phyloP scores from a whole-genome alignment of 1,139 yeast genomes.

The Fermentozyma sake region DNA sequence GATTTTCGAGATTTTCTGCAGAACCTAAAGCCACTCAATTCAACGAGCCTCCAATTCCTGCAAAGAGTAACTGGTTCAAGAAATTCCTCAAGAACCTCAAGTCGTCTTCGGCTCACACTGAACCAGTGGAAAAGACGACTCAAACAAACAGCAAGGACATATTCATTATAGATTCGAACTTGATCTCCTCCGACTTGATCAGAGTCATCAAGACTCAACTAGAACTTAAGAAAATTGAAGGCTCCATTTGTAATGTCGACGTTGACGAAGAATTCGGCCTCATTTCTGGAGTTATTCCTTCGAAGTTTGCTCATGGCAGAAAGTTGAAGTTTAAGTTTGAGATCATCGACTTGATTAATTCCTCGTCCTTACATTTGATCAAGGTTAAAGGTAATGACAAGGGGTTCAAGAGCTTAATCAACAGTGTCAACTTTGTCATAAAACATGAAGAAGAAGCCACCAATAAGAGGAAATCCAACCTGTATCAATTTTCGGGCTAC shows the following conservation, averaged over 20 bases:
- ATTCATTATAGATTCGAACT: slow-evolving; percentile 30
- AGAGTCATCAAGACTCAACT: slow-evolving; percentile 37
- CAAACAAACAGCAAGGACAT: slow-evolving; percentile 17
- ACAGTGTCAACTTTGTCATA: slow-evolving; percentile 41
- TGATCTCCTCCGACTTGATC: slow-evolving; percentile 27
- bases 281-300: slow-evolving; percentile 45
- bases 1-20: slow-evolving; percentile 24
- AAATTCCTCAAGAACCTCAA: slow-evolving; percentile 23
- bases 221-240: slow-evolving; percentile 48
- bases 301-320: slow-evolving; percentile 45
- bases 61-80: slow-evolving; percentile 32
- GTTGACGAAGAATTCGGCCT: slow-evolving; percentile 42
- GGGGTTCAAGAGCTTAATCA: slow-evolving; percentile 53
- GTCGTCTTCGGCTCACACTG: slow-evolving; percentile 4
- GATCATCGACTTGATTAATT: slow-evolving; percentile 33
- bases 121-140: slow-evolving; percentile 2
- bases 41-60: slow-evolving; percentile 9
- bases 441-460: slow-evolving; percentile 32
- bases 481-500: slow-evolving; percentile 14
- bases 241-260: slow-evolving; percentile 40
- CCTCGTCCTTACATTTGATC: slow-evolving; percentile 50
- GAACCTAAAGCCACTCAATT: slow-evolving; percentile 7
- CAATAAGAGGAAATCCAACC: slow-evolving; percentile 15
- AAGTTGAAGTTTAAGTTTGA: slow-evolving; percentile 46
- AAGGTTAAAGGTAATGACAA: slow-evolving; percentile 67